Base-by-base conservation (phyloP, 805 yeast genomes). In the Saturnispora silvae region DNA sequence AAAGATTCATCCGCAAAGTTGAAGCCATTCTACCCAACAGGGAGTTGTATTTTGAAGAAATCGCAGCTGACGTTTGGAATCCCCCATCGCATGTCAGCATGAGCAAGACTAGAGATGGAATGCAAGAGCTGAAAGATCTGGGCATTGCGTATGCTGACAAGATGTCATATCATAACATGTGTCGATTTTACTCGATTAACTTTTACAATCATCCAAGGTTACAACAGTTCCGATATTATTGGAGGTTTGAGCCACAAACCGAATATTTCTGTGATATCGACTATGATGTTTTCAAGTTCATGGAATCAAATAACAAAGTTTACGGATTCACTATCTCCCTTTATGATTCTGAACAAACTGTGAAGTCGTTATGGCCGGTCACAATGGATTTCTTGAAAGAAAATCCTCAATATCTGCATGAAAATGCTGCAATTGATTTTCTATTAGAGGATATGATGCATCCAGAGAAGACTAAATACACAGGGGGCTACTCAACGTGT, bases 161-260 rank as follows among this genome's bases (percentile, higher is more conserved):
- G 55, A 55, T 52, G 16, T 77, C 86, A 0, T 83, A 83, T 49
- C 94, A 81, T 50, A 78, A 81, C 50, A 83, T 83, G 94, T 83
- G 94, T 53, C 67, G 94, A 19, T 83, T 77, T 56, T 81, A 81
- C 53, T 74, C 80, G 34, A 74, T 72, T 10, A 59, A 59, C 40
- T 80, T 82, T 49, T 80, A 68, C 52, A 66, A 78, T 34, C 71
- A 79, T 43, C 81, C 81, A 10, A 67, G 71, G 39, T 53, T 83
- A 51, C 60, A 65, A 41, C 63, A 81, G 41, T 78, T 67, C 58
- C 68, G 65, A 47, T 83, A 77, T 58, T 80, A 79, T 51, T 83
- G 94, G 95, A 63, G 95, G 43, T 64, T 83, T 33, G 94, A 83
- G 56, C 94, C 94, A 6, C 61, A 61, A 25, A 82, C 84, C 1